Conservation (phyloP, 2,329 filamentous ascomycete species). For the Fusarium agapanthi region DNA sequence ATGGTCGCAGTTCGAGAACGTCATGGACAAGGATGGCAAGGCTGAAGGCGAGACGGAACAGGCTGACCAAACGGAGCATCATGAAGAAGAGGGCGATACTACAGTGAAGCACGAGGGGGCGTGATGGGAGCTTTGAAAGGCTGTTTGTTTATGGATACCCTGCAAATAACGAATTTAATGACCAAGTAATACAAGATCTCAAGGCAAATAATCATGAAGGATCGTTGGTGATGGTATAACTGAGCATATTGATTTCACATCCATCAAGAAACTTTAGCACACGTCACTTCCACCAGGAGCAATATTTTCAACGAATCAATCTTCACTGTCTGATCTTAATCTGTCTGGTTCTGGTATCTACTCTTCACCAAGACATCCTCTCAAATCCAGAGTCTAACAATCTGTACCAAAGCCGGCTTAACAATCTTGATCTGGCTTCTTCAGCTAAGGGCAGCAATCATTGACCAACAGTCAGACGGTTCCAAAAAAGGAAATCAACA, state of each 20-base stretch:
- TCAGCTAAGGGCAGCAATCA: neutral
- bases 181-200: neutral
- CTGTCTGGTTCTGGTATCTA: neutral
- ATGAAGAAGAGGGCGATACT: slow-evolving; percentile 17
- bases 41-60: slow-evolving; percentile 31
- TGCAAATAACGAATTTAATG: slow-evolving; percentile 3
- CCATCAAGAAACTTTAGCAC: neutral
- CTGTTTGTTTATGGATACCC: slow-evolving; percentile 33
- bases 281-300: neutral
- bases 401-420: neutral
- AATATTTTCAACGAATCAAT: neutral
- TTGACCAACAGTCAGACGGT: neutral
- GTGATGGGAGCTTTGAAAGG: neutral
- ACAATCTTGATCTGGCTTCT: neutral
- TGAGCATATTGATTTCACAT: neutral
- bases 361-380: neutral
- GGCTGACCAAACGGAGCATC: slow-evolving; percentile 25
- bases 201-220: neutral
- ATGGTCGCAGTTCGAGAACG: slow-evolving; percentile 96
- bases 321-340: neutral
- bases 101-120: slow-evolving; percentile 23
- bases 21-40: slow-evolving; percentile 78
- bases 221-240: neutral
- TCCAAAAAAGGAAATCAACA: neutral
- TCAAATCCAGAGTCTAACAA: neutral